Percentiles rank a stretch among this genome's conserved stretches.
These are phyloP conservation scores for Tremellales sp. DNA, from an alignment of 1,284 basidiomycete genomes.

Conservation along the genomic window DNA sequence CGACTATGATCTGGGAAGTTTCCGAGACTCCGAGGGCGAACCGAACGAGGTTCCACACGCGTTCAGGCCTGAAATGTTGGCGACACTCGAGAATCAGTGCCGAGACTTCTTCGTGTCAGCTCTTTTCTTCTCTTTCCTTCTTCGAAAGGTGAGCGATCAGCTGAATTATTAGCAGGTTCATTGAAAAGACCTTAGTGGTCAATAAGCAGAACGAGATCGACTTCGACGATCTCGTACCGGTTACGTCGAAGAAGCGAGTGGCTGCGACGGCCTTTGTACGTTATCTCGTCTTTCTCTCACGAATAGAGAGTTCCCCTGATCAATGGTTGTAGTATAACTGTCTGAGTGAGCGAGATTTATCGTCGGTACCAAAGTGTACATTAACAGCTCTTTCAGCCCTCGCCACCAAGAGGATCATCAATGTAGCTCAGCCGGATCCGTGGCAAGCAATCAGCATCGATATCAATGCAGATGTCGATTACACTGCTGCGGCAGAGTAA, in stretches of 20 bases:
- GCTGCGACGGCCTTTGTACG: slow-evolving; percentile 38
- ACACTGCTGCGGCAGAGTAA: no score
- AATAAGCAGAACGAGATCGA: slow-evolving; percentile 10
- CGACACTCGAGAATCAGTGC: slow-evolving; percentile 36
- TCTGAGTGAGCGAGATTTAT: slow-evolving; percentile 26
- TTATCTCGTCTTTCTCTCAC: background rate
- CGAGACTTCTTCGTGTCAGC: slow-evolving; percentile 37
- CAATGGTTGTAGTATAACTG: slow-evolving; percentile 31
- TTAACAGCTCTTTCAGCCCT: slow-evolving; percentile 21
- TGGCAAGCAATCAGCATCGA: slow-evolving; percentile 27
- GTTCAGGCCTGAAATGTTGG: slow-evolving; percentile 30
- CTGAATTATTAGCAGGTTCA: slow-evolving; percentile 14
- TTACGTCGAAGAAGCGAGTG: slow-evolving; percentile 16
- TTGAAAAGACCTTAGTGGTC: slow-evolving; percentile 23
- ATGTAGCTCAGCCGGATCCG: slow-evolving; percentile 23
- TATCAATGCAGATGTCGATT: slow-evolving; percentile 13
- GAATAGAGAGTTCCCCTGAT: slow-evolving; percentile 3
- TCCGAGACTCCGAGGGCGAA: slow-evolving; percentile 1
- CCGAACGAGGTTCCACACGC: slow-evolving; percentile 21
- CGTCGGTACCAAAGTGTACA: background rate
- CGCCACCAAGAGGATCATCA: slow-evolving; percentile 37
- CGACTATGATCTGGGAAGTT: background rate
- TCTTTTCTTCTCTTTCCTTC: background rate
- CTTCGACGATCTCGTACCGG: slow-evolving; percentile 23
- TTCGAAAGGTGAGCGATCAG: background rate